These are phyloP conservation scores for Cercospora sojina DNA, from an alignment of 2,329 filamentous ascomycete species.

Conservation along the genomic window DNA sequence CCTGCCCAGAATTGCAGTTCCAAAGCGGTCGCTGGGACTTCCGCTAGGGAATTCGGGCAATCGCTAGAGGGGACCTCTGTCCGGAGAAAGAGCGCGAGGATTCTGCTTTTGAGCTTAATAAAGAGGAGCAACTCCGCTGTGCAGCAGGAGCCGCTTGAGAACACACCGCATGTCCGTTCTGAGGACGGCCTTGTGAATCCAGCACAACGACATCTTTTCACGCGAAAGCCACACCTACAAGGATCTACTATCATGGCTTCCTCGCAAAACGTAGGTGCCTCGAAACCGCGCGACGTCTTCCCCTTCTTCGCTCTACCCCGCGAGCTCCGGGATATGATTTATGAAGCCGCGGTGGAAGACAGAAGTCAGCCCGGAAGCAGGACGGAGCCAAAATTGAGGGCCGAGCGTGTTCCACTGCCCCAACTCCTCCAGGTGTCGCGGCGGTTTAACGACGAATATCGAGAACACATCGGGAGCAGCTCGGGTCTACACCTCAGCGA, in stretches of 20 bases:
- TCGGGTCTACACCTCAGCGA: neutral
- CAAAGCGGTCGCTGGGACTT: neutral
- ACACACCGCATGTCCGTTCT: neutral
- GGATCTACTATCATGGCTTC: neutral
- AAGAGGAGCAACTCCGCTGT: neutral
- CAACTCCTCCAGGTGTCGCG: neutral
- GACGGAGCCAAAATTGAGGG: neutral
- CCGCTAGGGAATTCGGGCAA: neutral
- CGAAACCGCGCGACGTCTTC: constrained; percentile 26
- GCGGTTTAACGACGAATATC: neutral
- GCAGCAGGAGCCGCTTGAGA: neutral
- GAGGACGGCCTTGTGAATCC: neutral
- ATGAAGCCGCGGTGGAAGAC: neutral
- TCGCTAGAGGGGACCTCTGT: neutral
- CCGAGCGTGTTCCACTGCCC: neutral
- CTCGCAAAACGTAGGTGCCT: neutral
- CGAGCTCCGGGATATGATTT: constrained; percentile 23
- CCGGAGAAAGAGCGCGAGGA: neutral
- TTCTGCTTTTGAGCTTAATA: neutral
- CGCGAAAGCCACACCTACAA: neutral
- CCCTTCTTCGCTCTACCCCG: constrained; percentile 19
- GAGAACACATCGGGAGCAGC: neutral
- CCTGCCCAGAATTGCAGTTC: neutral
- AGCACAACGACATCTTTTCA: neutral
- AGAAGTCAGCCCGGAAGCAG: neutral